Percentiles rank a stretch among this genome's conserved stretches.
Evolutionary conservation across 495 filamentous ascomycete genomes (phyloP).

Genomic region (Antarctomyces pellizariae): DNA sequence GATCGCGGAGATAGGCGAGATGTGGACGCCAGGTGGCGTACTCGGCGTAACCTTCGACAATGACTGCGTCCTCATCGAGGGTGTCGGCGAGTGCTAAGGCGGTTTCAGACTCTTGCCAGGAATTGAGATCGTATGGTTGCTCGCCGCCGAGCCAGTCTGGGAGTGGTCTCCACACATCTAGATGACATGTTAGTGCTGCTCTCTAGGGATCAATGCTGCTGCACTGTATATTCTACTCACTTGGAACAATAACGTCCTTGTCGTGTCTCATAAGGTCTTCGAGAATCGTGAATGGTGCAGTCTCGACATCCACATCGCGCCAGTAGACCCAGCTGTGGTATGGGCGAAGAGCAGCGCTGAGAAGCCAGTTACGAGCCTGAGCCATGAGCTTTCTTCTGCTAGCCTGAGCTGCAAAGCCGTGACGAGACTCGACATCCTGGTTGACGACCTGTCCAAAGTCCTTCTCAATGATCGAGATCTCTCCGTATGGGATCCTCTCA

Average conservation of each 20-base stretch:
- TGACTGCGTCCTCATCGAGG: conserved; percentile 94
- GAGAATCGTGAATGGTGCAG: conserved; percentile 82
- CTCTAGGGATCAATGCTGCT: too few relatives aligned
- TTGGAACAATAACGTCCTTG: conserved; percentile 96
- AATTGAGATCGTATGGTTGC: conserved; percentile 96
- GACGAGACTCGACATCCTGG: conserved; percentile 91
- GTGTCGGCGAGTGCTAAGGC: conserved; percentile 84
- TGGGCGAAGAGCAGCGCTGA: conserved; percentile 80
- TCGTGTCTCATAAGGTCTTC: conserved; percentile 98
- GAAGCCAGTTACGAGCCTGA: conserved; percentile 88
- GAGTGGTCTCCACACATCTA: conserved; percentile 95
- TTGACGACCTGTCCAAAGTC: conserved; percentile 97
- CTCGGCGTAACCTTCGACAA: conserved; percentile 97
- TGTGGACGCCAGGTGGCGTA: conserved; percentile 98
- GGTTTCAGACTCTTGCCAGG: conserved; percentile 98
- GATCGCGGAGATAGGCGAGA: conserved; percentile 89
- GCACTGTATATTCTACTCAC: too few relatives aligned
- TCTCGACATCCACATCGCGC: conserved; percentile 97
- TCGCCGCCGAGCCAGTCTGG: conserved; percentile 98
- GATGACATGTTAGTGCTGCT: too few relatives aligned
- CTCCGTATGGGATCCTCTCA: conserved; percentile 63
- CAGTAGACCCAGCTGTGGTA: conserved; percentile 99
- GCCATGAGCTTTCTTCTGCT: conserved; percentile 91
- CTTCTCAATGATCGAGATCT: conserved; percentile 95
- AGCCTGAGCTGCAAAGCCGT: conserved; percentile 94